Evolutionary conservation across 176 grass and related monocot genomes (phyloP), one percentile per base, ranked within the genome.

Genomic region (Oryza brachyantha): DNA sequence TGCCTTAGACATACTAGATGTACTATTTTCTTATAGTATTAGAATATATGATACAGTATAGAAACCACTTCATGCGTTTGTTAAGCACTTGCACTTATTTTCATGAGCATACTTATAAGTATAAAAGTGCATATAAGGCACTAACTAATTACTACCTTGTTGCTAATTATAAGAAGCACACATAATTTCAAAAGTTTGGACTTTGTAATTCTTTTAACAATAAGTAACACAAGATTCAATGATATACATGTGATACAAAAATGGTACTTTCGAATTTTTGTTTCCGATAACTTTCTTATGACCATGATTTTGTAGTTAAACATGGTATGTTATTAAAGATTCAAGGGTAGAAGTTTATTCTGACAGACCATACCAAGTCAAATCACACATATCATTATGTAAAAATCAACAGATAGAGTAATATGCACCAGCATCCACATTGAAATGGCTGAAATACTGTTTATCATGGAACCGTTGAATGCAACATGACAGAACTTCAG

Each of bases 11-110:
- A 25, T 76, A 46, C 50, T 74, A 54, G 13, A 13, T 59, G 14
- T 54, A 78, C 19, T 85, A 5, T 65, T 79, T 79, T 25, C 61
- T 21, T 64, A 60, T 72, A 26, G 22, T 77, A 32, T 78, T 26
- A 39, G 16, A 43, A 55, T 37, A 62, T 38, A 39, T 3, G 29
- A 55, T n/a, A n/a, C 22, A 0, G 14, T 3, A n/a, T 54, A 11
- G 22, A 32, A 74, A 7, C 10, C 21, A 66, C n/a, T 58, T 25
- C 28, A 61, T 75, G 29, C 28, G 22, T 46, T 42, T 68, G 34
- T 62, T 13, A 10, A 37, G 17, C 35, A 50, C 60, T 27, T 63
- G 38, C 25, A 38, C 55, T 41, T 83, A 29, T n/a, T 76, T 76
- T 39, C 29, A 57, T 50, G 65, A 81, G 76, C 12, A 13, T 64